Conservation (phyloP, 2,329 filamentous ascomycete genomes). For the Trichoderma asperellum region DNA sequence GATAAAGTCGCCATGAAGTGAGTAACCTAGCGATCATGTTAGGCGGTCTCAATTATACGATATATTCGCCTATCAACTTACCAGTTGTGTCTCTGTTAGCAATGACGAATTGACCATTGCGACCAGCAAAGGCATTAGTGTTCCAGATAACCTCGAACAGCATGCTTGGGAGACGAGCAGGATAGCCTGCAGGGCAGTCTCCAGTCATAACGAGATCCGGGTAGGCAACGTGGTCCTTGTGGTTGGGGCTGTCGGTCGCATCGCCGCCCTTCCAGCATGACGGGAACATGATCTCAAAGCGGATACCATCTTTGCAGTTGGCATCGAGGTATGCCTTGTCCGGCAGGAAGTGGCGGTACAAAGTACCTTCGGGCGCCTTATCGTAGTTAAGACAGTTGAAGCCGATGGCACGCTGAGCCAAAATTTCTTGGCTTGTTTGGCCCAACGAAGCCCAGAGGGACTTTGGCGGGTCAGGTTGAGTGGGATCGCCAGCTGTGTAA, state of each 20-base stretch:
- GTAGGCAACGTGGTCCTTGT: slow-evolving; percentile 74
- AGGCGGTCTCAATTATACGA: not conserved
- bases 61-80: slow-evolving; percentile 40
- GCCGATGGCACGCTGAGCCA: slow-evolving; percentile 80
- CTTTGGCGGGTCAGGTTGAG: slow-evolving; percentile 65
- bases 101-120: slow-evolving; percentile 71
- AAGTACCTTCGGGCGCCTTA: slow-evolving; percentile 66
- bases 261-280: slow-evolving; percentile 84
- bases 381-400: slow-evolving; percentile 95
- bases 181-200: slow-evolving; percentile 70
- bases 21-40: slow-evolving; percentile 57
- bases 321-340: slow-evolving; percentile 78
- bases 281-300: slow-evolving; percentile 85
- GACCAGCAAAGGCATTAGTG: slow-evolving; percentile 65
- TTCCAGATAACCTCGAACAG: slow-evolving; percentile 88
- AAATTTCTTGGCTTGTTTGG: slow-evolving; percentile 66
- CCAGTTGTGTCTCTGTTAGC: slow-evolving; percentile 78
- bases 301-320: slow-evolving; percentile 80
- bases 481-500: slow-evolving; percentile 70
- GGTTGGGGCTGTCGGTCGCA: slow-evolving; percentile 58
- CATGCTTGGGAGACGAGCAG: slow-evolving; percentile 70
- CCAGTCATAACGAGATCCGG: slow-evolving; percentile 77
- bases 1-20: slow-evolving; percentile 81
- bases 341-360: slow-evolving; percentile 81
- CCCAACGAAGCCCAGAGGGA: slow-evolving; percentile 69